phyloP scores from a whole-genome alignment of 2,329 filamentous ascomycete genomes.

The Sporothrix inflata region DNA sequence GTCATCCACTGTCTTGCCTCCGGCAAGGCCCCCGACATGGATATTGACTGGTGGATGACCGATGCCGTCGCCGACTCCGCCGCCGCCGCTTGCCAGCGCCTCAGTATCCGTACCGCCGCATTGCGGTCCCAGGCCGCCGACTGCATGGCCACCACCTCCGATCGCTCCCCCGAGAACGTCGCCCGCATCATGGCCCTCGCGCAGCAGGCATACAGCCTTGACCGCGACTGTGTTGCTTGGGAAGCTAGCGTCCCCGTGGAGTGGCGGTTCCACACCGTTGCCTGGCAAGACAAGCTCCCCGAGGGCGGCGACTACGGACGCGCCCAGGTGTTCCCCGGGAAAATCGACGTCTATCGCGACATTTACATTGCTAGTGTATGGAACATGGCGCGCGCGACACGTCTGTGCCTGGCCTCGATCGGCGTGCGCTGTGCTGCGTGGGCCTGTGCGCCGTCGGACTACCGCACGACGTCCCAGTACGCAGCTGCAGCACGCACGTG shows the following conservation, averaged over 20 bases:
- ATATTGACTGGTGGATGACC: conserved; percentile 62
- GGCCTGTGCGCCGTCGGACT: conserved; percentile 63
- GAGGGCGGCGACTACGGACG: conserved; percentile 55
- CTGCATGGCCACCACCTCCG: conserved; percentile 49
- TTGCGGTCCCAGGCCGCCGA: conserved; percentile 58
- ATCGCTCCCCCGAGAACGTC: conserved; percentile 53
- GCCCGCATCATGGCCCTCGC: conserved; percentile 57
- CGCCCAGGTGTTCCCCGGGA: conserved; percentile 62
- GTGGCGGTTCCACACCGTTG: conserved; percentile 57
- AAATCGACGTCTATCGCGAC: conserved; percentile 62
- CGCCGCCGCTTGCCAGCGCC: conserved; percentile 53
- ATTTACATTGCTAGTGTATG: conserved; percentile 61
- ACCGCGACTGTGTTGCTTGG: conserved; percentile 58
- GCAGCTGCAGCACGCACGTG: conserved; percentile 56
- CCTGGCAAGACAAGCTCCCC: conserved; percentile 60
- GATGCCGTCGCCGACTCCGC: conserved; percentile 55
- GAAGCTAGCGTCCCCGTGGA: conserved; percentile 52
- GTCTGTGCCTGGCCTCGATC: conserved; percentile 59
- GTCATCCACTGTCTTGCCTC: conserved; percentile 61
- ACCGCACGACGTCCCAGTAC: conserved; percentile 65
- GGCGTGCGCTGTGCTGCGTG: conserved; percentile 64
- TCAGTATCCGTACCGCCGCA: conserved; percentile 59
- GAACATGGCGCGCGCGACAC: conserved; percentile 58
- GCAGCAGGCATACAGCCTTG: conserved; percentile 54
- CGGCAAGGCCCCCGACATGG: conserved; percentile 56